A percentile compares a stretch with the other conserved stretches of the same genome.
phyloP scores from a whole-genome alignment of 1,139 yeast genomes.

The Lodderomyces margitis region DNA sequence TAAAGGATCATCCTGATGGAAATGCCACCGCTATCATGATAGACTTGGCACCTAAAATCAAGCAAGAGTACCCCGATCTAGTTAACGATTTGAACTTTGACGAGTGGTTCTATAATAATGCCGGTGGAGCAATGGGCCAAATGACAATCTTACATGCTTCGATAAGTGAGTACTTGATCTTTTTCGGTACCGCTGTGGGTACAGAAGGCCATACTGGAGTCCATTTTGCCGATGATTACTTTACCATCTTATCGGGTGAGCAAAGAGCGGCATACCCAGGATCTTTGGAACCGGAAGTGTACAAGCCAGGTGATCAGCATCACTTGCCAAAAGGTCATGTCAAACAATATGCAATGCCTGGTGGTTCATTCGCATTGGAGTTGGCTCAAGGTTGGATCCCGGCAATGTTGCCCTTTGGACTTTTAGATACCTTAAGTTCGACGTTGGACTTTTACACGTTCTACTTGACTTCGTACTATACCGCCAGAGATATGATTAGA shows the following conservation, averaged over 20 bases:
- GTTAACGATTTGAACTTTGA: conserved; percentile 69
- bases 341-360: conserved; percentile 85
- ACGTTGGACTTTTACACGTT: conserved; percentile 78
- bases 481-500: conserved; percentile 74
- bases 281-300: conserved; percentile 60
- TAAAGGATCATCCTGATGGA: conserved; percentile 54
- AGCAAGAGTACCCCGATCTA: conserved; percentile 58
- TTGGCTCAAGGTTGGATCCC: conserved; percentile 99
- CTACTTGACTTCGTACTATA: conserved; percentile 63
- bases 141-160: conserved; percentile 96
- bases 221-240: conserved; percentile 95
- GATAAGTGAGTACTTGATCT: conserved; percentile 85
- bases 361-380: conserved; percentile 83
- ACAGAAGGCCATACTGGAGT: conserved; percentile 96
- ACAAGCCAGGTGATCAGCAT: conserved; percentile 80
- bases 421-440: conserved; percentile 73
- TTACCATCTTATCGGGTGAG: conserved; percentile 79
- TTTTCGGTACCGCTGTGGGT: conserved; percentile 86
- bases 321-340: conserved; percentile 69
- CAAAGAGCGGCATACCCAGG: conserved; percentile 71
- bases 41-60: conserved; percentile 59
- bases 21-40: conserved; percentile 61
- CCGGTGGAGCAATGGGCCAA: conserved; percentile 99
- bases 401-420: conserved; percentile 94
- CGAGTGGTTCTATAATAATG: conserved; percentile 95